A percentile compares a stretch with the other conserved stretches of the same genome.
Conservation (phyloP, 805 yeast species). For the Nakazawaea pomicola region DNA sequence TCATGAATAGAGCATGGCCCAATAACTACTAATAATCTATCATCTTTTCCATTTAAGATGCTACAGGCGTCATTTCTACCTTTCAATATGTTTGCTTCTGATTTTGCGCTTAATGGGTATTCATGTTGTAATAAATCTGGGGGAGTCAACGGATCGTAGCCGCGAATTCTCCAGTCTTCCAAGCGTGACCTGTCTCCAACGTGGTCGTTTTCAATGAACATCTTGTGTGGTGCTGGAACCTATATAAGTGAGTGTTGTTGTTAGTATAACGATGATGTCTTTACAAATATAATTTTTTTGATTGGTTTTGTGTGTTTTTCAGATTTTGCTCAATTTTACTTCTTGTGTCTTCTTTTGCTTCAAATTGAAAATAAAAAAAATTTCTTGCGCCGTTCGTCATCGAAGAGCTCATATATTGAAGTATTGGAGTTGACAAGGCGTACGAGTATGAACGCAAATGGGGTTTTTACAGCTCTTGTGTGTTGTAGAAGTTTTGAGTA, state of each 20-base stretch:
- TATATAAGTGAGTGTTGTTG: background rate
- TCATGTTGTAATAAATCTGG: constrained; percentile 91
- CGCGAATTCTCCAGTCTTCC: constrained; percentile 76
- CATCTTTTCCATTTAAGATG: constrained; percentile 77
- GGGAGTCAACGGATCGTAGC: constrained; percentile 93
- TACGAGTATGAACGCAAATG: no score
- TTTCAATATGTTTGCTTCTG: constrained; percentile 57
- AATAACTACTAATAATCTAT: constrained; percentile 80
- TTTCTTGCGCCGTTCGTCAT: no score
- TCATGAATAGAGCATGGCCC: constrained; percentile 99
- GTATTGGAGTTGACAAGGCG: no score
- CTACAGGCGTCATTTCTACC: constrained; percentile 76
- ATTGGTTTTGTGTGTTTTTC: background rate
- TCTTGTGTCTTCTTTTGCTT: no score
- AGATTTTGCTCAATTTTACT: background rate
- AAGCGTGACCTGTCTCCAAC: constrained; percentile 77
- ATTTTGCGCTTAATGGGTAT: constrained; percentile 57
- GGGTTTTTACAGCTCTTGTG: no score
- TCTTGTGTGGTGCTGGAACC: constrained; percentile 28
- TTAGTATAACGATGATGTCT: background rate
- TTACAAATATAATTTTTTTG: background rate
- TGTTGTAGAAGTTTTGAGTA: no score
- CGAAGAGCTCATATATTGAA: no score
- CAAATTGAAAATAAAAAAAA: no score
- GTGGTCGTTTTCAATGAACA: constrained; percentile 83